Evolutionary conservation across 192 early-diverging fungal genomes (phyloP).

Genomic region (Rhizophagus clarus): DNA sequence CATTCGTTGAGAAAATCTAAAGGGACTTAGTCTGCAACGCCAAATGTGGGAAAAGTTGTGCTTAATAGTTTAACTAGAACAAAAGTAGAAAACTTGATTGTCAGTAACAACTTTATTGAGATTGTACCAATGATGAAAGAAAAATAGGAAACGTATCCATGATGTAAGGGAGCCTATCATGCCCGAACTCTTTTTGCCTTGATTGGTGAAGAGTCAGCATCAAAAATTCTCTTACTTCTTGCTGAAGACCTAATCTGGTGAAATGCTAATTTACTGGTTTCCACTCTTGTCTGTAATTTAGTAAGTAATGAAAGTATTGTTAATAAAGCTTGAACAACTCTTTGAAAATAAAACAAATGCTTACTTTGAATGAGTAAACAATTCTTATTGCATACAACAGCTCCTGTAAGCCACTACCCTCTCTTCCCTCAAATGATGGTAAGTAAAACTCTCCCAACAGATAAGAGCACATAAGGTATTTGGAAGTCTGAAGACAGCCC

Average conservation of each 20-base stretch:
- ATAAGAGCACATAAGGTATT: slow-evolving; percentile 17
- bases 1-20: slow-evolving; percentile 7
- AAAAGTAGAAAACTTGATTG: neutral
- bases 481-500: slow-evolving; percentile 5
- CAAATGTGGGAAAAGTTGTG: neutral
- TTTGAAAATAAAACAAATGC: slow-evolving; percentile 18
- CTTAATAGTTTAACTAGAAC: neutral
- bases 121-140: neutral
- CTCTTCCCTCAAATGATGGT: slow-evolving; percentile 30
- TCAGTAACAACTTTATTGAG: neutral
- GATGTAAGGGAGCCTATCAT: neutral
- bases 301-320: neutral
- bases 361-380: slow-evolving; percentile 18
- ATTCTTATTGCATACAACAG: slow-evolving; percentile 11
- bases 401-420: slow-evolving; percentile 16
- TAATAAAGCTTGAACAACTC: slow-evolving; percentile 12
- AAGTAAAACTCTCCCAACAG: slow-evolving; percentile 18
- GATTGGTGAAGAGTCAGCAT: slow-evolving; percentile 10
- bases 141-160: neutral
- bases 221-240: slow-evolving; percentile 27
- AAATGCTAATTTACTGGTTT: slow-evolving; percentile 22
- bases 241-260: neutral
- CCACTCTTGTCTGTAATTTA: slow-evolving; percentile 1
- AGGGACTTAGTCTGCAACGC: neutral
- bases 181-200: slow-evolving; percentile 3